Evolutionary conservation across 2,329 filamentous ascomycete genomes (phyloP).

Genomic region (Mollisia scopiformis): DNA sequence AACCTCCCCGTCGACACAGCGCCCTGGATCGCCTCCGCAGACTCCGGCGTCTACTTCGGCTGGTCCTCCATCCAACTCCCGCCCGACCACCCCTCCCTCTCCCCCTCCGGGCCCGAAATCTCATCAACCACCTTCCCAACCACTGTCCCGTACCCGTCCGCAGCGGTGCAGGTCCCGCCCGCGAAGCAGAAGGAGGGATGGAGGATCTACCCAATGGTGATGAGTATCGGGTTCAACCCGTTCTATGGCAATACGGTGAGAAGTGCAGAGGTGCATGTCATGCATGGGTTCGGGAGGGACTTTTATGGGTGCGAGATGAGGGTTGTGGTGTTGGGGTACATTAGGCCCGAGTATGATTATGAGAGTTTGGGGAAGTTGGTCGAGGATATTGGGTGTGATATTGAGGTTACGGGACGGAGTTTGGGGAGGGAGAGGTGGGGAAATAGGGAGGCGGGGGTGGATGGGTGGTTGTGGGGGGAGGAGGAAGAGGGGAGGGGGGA

Average conservation of each 20-base stretch:
- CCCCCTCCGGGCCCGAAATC: constrained; percentile 25
- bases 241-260: constrained; percentile 93
- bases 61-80: constrained; percentile 76
- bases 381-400: constrained; percentile 87
- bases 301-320: constrained; percentile 87
- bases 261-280: constrained; percentile 87
- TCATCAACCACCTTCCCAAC: constrained; percentile 12
- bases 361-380: constrained; percentile 64
- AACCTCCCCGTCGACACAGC: constrained; percentile 78
- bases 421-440: constrained; percentile 67
- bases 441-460: constrained; percentile 4
- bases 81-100: constrained; percentile 43
- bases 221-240: constrained; percentile 96
- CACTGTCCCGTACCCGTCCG: constrained; percentile 30
- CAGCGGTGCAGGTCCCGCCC: constrained; percentile 24
- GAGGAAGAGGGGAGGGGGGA: too few species aligned
- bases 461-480: not conserved
- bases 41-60: constrained; percentile 91
- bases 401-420: constrained; percentile 77
- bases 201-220: constrained; percentile 79
- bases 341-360: constrained; percentile 90
- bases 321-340: constrained; percentile 81
- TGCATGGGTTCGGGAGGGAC: constrained; percentile 75
- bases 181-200: constrained; percentile 22
- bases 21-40: constrained; percentile 64